Base-by-base conservation (phyloP, 192 early-diverging fungal species). In the Chytriomyces confervae region DNA sequence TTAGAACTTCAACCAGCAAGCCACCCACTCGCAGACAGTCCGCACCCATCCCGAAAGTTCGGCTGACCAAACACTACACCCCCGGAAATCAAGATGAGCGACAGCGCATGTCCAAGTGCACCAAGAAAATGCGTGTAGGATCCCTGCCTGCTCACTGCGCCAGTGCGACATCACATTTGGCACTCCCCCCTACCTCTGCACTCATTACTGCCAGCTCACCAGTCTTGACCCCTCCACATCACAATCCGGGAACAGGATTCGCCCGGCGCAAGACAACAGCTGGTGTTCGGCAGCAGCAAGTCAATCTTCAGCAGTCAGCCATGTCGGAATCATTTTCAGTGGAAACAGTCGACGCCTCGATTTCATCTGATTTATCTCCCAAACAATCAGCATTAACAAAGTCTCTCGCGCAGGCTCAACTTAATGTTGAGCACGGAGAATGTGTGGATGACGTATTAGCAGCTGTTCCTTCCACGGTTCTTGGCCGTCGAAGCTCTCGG, bases 71-170 rank as follows among this genome's bases (percentile, higher is more conserved):
- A 57, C 53, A 13, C 53, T 57, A 43, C 47, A 16, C 66, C 66
- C 18, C 66, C 48, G 11, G 18, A 67, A 46, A 67, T 67, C 66
- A 67, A 47, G 23, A 11, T 67, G 43, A 36, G 43, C 13, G 36
- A 36, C 36, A 36, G 36, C 36, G 36, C 36, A 36, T 36, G 11
- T 29, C 29, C 46, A 74, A 63, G 29, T 74, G 36, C 6, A 74
- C 72, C 24, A 74, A 74, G 61, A 74, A 74, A 44, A 74, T 74
- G 72, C 72, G 72, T 49, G 72, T 74, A 46, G 67, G 47, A 43
- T 43, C 24, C 57, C 61, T 29, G 60, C 60, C n/a, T 27, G 16
- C 5, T 23, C 72, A n/a, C 10, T 2, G 53, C 53, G 53, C 24
- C 24, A 27, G 24, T 27, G 24, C 53, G 20, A 57, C 16, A 13